phyloP scores from a whole-genome alignment of 148 eudicot genomes.

The Pouteria glomerata region DNA sequence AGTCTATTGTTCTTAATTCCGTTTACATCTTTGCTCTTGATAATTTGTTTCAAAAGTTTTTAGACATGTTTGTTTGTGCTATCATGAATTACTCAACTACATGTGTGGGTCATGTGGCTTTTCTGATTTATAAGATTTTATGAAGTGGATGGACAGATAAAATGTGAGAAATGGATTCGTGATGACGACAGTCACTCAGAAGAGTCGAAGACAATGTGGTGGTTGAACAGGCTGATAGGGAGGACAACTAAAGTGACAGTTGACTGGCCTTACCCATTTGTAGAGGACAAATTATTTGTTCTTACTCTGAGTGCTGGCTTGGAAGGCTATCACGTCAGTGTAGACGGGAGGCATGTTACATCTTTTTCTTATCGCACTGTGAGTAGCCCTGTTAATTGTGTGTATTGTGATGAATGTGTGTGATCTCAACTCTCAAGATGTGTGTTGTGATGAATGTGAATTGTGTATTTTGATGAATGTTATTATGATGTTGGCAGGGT shows the following conservation, averaged over 20 bases:
- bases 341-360: conserved; percentile 73
- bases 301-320: conserved; percentile 68
- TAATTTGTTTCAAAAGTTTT: background rate
- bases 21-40: background rate
- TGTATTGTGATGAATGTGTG: background rate
- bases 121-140: background rate
- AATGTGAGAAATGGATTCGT: conserved; percentile 79
- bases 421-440: conserved; percentile 4
- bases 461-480: background rate
- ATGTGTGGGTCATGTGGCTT: background rate
- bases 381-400: conserved; percentile 22
- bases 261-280: conserved; percentile 74
- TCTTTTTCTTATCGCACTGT: conserved; percentile 80
- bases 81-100: background rate
- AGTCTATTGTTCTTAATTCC: background rate
- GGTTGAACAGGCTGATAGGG: conserved; percentile 65
- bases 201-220: conserved; percentile 50
- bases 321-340: conserved; percentile 79
- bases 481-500: conserved; percentile 43
- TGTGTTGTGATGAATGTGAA: background rate
- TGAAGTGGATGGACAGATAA: conserved; percentile 73
- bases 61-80: background rate
- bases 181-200: conserved; percentile 43
- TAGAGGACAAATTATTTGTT: conserved; percentile 66
- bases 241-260: conserved; percentile 43